Base-by-base conservation (phyloP, 768 basidiomycete genomes). In the Suillus paluster region DNA sequence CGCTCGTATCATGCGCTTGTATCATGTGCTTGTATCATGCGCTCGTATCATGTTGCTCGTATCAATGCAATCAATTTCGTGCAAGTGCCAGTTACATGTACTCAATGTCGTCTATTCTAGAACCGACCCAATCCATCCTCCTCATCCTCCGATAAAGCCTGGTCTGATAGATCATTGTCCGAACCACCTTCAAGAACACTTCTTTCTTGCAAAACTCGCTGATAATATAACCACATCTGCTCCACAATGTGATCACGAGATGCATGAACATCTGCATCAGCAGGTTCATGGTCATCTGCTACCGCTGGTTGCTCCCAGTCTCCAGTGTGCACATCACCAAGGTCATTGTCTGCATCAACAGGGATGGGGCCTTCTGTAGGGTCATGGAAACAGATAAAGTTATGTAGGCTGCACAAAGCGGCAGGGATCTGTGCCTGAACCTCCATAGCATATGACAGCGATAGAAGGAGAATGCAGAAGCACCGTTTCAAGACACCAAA, bases 401-500 rank as follows among this genome's bases (percentile, higher is more conserved):
- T 73, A 62, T 71, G 71, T 0, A 69, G 6, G 14, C 65, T 68
- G 23, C 63, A 66, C 4, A 72, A 54, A 4, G 65, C 72, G 36
- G 66, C 58, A 14, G 30, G 63, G 59, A 74, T 67, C 14, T 48
- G 23, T 14, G 71, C 62, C 57, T 76, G 74, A 15, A 65, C 66
- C 23, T 57, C 30, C 8, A 70, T 11, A 34, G 25, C n/a, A 53
- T 69, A 73, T 11, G 34, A 33, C 39, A 69, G 64, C 4, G 68
- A 57, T 14, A 62, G 50, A 8, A 58, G 46, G 45, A 71, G 58
- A 19, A 71, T 52, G 19, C 42, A 55, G 57, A 70, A 73, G 5
- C 68, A 59, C n/a, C 64, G 59, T 66, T 79, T 80, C 46, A 75
- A 14, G 6, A 79, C 72, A 58, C 78, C 30, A 30, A 30, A 30